phyloP scores from a whole-genome alignment of 345 rosid species.

The Barbarea vulgaris region DNA sequence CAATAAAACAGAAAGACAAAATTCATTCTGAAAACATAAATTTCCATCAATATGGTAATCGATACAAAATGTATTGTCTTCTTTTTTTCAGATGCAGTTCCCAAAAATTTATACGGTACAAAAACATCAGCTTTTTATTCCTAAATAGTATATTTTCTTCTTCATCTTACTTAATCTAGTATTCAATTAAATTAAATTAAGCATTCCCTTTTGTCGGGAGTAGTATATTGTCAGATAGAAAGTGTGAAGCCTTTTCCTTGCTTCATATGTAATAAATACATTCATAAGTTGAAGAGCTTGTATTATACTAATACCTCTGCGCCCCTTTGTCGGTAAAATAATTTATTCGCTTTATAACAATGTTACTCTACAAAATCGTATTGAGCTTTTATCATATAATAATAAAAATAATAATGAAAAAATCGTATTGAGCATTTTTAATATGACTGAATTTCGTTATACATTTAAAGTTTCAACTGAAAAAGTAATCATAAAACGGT shows the following conservation, averaged over 20 bases:
- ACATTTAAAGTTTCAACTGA: not conserved
- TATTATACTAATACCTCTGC: conserved; percentile 8
- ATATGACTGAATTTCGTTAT: not conserved
- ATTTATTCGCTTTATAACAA: conserved; percentile 12
- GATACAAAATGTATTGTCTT: not conserved
- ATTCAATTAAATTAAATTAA: conserved; percentile 1
- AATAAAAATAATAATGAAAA: too few relatives aligned
- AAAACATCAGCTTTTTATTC: conserved; percentile 9
- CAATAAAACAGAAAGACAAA: not conserved
- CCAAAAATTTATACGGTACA: not conserved
- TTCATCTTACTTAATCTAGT: not conserved
- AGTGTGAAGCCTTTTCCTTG: conserved; percentile 37
- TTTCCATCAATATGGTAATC: not conserved
- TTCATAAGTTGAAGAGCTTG: not conserved
- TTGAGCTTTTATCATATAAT: not conserved
- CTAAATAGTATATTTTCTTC: not conserved
- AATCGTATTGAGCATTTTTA: not conserved
- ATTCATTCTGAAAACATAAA: too few relatives aligned
- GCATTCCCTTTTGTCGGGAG: conserved; percentile 21
- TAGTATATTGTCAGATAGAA: conserved; percentile 35
- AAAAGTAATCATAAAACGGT: conserved; percentile 35
- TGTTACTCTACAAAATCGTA: not conserved
- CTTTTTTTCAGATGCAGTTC: not conserved
- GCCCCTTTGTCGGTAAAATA: conserved; percentile 28
- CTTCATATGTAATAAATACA: conserved; percentile 17